Conservation (phyloP, 768 basidiomycete species). For the Crucibulum laeve region DNA sequence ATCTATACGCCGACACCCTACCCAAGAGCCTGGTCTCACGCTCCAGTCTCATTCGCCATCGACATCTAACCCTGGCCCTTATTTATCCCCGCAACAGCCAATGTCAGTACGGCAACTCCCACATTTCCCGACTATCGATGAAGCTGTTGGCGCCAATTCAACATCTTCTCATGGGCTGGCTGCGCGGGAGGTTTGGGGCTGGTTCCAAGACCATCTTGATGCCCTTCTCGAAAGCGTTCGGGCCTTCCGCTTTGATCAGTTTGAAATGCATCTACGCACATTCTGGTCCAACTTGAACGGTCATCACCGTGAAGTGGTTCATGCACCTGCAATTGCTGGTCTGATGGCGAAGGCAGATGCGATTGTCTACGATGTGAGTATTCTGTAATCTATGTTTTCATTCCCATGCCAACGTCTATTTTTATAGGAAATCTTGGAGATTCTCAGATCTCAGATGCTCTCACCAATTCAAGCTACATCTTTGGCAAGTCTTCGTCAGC, state of each 20-base stretch:
- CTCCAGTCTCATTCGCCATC: conserved; percentile 58
- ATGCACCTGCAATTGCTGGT: conserved; percentile 83
- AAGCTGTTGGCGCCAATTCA: conserved; percentile 72
- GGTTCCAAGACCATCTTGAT: conserved; percentile 92
- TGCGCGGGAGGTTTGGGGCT: conserved; percentile 85
- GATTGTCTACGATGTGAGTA: conserved; percentile 85
- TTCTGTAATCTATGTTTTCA: conserved; percentile 2
- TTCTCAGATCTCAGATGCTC: conserved; percentile 80
- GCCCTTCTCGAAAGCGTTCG: conserved; percentile 74
- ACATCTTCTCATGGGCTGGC: conserved; percentile 74
- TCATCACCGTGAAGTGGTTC: conserved; percentile 81
- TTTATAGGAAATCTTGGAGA: conserved; percentile 79
- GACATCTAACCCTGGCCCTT: conserved; percentile 38
- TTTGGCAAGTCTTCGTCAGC: conserved; percentile 67
- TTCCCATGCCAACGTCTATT: conserved; percentile 12
- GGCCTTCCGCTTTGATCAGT: conserved; percentile 81
- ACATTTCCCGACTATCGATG: conserved; percentile 83
- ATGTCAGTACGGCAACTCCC: conserved; percentile 72
- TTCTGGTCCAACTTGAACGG: conserved; percentile 80
- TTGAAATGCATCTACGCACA: conserved; percentile 79
- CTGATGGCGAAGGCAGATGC: conserved; percentile 90
- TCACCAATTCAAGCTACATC: conserved; percentile 67
- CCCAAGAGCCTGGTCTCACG: conserved; percentile 49
- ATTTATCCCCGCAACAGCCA: conserved; percentile 46
- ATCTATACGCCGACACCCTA: conserved; percentile 71